Evolutionary conservation across 1,139 yeast species (phyloP).

Genomic region (Yamadazyma pseudoaaseri): DNA sequence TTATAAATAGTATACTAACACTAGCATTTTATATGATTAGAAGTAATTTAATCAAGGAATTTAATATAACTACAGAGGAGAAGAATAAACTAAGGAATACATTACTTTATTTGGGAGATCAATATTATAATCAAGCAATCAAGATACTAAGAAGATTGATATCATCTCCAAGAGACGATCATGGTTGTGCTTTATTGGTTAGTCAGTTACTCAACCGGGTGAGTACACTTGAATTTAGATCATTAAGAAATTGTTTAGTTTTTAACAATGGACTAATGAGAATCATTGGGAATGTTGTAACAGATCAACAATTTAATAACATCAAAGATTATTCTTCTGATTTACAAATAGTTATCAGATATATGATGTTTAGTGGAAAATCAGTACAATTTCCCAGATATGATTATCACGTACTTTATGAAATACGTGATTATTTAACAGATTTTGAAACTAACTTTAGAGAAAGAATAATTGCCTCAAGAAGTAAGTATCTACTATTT

Average conservation of each 20-base stretch:
- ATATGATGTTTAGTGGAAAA: slow-evolving; percentile 22
- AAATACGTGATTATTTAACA: slow-evolving; percentile 16
- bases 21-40: slow-evolving; percentile 21
- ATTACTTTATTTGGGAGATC: slow-evolving; percentile 16
- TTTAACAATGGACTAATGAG: slow-evolving; percentile 26
- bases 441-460: slow-evolving; percentile 10
- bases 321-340: slow-evolving; percentile 11
- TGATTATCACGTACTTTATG: slow-evolving; percentile 19
- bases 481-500: slow-evolving; percentile 14
- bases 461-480: slow-evolving; percentile 10
- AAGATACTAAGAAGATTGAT: slow-evolving; percentile 18
- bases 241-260: slow-evolving; percentile 20
- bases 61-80: slow-evolving; percentile 9
- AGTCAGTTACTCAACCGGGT: slow-evolving; percentile 25
- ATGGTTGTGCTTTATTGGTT: slow-evolving; percentile 21
- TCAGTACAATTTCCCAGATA: slow-evolving; percentile 24
- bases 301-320: neutral
- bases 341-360: slow-evolving; percentile 18
- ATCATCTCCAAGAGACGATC: slow-evolving; percentile 16
- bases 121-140: slow-evolving; percentile 23
- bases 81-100: slow-evolving; percentile 13
- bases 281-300: slow-evolving; percentile 21
- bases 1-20: slow-evolving; percentile 19
- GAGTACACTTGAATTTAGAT: slow-evolving; percentile 23
- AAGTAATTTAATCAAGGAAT: slow-evolving; percentile 21